phyloP scores from a whole-genome alignment of 2,329 filamentous ascomycete genomes.

The Colletotrichum nymphaeae region DNA sequence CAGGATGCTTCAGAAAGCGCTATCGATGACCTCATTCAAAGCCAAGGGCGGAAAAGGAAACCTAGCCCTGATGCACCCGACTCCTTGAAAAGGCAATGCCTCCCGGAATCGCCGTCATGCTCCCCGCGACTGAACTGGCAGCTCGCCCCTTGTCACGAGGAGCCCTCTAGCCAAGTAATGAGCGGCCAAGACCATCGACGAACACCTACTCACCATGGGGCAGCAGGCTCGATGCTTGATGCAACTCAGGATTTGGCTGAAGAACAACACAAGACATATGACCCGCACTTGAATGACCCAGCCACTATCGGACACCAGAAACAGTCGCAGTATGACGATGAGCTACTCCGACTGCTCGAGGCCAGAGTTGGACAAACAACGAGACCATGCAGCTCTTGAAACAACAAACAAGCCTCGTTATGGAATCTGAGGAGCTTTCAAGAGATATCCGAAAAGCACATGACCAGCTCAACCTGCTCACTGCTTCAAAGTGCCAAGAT shows the following conservation, averaged over 20 bases:
- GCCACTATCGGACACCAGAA: not conserved
- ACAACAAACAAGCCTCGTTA: not conserved
- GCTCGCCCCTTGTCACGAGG: not conserved
- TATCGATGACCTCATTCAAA: constrained; percentile 7
- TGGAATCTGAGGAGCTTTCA: constrained; percentile 11
- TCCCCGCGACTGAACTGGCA: not conserved
- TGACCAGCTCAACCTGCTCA: constrained; percentile 14
- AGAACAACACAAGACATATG: not conserved
- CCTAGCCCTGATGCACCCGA: not conserved
- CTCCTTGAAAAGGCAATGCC: constrained; percentile 4
- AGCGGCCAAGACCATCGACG: not conserved
- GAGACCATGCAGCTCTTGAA: not conserved
- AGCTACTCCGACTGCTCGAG: not conserved
- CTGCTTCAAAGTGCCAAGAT: constrained; percentile 10
- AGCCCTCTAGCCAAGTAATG: not conserved
- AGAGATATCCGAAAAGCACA: constrained; percentile 22
- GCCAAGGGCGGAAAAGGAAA: constrained; percentile 13
- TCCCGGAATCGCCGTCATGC: not conserved
- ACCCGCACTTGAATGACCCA: not conserved
- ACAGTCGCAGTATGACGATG: not conserved
- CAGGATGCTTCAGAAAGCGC: not conserved
- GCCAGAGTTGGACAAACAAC: not conserved
- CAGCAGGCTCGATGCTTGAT: not conserved
- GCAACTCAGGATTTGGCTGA: not conserved
- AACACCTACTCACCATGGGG: not conserved